A percentile compares a stretch with the other conserved stretches of the same genome.
These are phyloP conservation scores for Colletotrichum sp. DNA, from an alignment of 2,329 filamentous ascomycete species.

Conservation along the genomic window DNA sequence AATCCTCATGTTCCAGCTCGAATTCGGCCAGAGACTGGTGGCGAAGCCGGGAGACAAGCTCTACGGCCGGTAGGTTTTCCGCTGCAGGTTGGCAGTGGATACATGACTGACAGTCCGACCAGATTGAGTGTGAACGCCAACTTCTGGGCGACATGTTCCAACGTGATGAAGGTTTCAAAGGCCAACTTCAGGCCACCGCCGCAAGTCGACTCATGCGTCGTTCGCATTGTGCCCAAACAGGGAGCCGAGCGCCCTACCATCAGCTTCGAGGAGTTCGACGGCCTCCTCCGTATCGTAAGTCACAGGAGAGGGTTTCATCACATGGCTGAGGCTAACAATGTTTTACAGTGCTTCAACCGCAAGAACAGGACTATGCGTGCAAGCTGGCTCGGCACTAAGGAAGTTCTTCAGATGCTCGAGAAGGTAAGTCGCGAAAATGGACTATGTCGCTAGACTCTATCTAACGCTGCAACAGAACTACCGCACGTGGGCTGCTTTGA, in stretches of 20 bases:
- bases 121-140: slow-evolving; percentile 24
- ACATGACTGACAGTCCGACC: not conserved
- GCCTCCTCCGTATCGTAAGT: slow-evolving; percentile 76
- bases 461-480: slow-evolving; percentile 66
- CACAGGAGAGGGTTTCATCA: not conserved
- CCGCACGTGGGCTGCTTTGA: slow-evolving; percentile 86
- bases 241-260: slow-evolving; percentile 81
- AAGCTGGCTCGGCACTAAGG: slow-evolving; percentile 77
- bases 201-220: slow-evolving; percentile 88
- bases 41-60: slow-evolving; percentile 65
- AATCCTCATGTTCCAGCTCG: slow-evolving; percentile 95
- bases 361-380: slow-evolving; percentile 91
- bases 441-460: not conserved
- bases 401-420: slow-evolving; percentile 83
- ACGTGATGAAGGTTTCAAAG: slow-evolving; percentile 37
- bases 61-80: slow-evolving; percentile 63
- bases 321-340: not conserved
- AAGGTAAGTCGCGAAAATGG: slow-evolving; percentile 24
- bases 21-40: slow-evolving; percentile 90
- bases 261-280: slow-evolving; percentile 95
- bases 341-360: slow-evolving; percentile 53
- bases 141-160: slow-evolving; percentile 23
- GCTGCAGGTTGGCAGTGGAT: slow-evolving; percentile 14
- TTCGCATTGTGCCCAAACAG: slow-evolving; percentile 86
- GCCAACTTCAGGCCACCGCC: slow-evolving; percentile 91